A percentile compares a stretch with the other conserved stretches of the same genome.
phyloP scores from a whole-genome alignment of 2,329 filamentous ascomycete genomes.

The Penicillium italicum region DNA sequence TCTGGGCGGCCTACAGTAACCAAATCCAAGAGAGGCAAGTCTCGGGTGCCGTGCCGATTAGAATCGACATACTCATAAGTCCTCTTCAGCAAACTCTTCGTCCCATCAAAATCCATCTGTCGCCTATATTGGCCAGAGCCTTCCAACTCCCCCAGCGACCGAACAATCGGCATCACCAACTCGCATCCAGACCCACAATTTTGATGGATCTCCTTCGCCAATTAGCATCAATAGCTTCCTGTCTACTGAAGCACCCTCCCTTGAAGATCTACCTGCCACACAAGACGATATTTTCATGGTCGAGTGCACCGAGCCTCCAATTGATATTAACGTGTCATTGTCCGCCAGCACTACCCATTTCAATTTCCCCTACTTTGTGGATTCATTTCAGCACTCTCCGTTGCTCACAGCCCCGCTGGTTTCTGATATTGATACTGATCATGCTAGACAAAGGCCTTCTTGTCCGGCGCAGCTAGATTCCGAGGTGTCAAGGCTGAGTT shows the following conservation, averaged over 20 bases:
- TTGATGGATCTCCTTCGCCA: conserved; percentile 9
- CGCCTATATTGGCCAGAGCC: background rate
- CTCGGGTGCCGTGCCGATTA: background rate
- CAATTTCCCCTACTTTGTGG: conserved; percentile 20
- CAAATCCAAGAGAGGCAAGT: conserved; percentile 49
- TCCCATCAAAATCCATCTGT: background rate
- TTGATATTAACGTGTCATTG: conserved; percentile 13
- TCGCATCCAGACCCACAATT: conserved; percentile 1
- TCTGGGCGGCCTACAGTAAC: conserved; percentile 27
- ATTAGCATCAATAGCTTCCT: conserved; percentile 16
- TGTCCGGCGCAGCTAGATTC: conserved; percentile 8
- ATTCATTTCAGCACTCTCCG: conserved; percentile 13
- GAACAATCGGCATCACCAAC: conserved; percentile 15
- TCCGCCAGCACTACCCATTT: conserved; percentile 14
- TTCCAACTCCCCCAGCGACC: conserved; percentile 17
- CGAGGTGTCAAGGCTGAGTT: conserved; percentile 23
- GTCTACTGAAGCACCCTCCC: conserved; percentile 11
- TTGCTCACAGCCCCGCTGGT: conserved; percentile 15
- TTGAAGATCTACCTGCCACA: conserved; percentile 10
- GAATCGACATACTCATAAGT: background rate
- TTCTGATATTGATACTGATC: background rate
- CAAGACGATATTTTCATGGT: conserved; percentile 6
- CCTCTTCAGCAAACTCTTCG: conserved; percentile 1
- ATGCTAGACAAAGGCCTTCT: background rate
- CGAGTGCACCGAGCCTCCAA: background rate